phyloP scores from a whole-genome alignment of 164 flowering plant species.

The Vitis rotundifolia region DNA sequence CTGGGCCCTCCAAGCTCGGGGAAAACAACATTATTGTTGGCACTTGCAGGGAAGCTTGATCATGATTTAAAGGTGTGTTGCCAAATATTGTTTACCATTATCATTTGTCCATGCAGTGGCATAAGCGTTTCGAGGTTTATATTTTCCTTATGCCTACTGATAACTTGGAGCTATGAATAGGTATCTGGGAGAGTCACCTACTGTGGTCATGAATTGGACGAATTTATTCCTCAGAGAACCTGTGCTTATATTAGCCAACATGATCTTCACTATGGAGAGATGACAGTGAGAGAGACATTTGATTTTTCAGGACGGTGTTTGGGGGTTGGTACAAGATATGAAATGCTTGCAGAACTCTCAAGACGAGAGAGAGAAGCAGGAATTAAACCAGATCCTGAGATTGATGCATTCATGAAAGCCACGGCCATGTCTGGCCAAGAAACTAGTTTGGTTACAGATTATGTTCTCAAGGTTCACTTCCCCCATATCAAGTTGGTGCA shows the following conservation, averaged over 20 bases:
- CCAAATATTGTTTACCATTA: not conserved
- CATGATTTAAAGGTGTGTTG: conserved; percentile 39
- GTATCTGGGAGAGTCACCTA: conserved; percentile 47
- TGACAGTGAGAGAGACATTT: conserved; percentile 74
- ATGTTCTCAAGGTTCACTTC: conserved; percentile 38
- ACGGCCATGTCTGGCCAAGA: conserved; percentile 40
- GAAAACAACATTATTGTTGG: conserved; percentile 56
- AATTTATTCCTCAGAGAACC: conserved; percentile 59
- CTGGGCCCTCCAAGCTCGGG: conserved; percentile 69
- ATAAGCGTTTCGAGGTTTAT: not conserved
- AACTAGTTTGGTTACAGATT: conserved; percentile 47
- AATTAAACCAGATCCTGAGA: conserved; percentile 48
- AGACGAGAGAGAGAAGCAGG: conserved; percentile 44
- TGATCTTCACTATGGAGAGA: conserved; percentile 65
- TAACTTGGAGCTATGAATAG: conserved; percentile 24
- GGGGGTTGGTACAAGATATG: conserved; percentile 46
- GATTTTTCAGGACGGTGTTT: conserved; percentile 57
- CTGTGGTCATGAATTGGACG: conserved; percentile 61
- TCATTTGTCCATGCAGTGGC: not conserved
- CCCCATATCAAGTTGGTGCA: not conserved
- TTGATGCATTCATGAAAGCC: conserved; percentile 60
- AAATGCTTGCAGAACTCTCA: conserved; percentile 40
- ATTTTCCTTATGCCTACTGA: not conserved
- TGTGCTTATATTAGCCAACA: conserved; percentile 64
- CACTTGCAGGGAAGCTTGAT: conserved; percentile 62